These are phyloP conservation scores for Penicillium sp. DNA, from an alignment of 2,329 filamentous ascomycete genomes.

Conservation along the genomic window DNA sequence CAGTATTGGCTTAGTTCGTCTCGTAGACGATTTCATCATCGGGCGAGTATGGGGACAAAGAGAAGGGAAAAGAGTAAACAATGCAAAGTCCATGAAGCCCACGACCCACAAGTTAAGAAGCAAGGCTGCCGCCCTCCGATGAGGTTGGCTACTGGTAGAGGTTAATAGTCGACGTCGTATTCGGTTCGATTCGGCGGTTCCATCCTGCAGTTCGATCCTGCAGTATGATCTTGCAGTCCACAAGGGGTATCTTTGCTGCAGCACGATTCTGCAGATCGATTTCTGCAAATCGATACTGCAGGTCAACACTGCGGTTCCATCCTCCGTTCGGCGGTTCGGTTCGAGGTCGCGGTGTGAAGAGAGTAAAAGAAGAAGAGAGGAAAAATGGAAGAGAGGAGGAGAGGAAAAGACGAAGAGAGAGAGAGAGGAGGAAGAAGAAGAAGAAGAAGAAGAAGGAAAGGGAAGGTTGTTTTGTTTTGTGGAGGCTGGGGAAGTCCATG, in stretches of 20 bases:
- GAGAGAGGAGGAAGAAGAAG: not conserved
- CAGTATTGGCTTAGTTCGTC: conserved; percentile 13
- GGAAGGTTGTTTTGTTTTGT: not conserved
- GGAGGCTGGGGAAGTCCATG: not conserved
- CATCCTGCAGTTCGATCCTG: no score
- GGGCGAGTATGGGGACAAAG: not conserved
- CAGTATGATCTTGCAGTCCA: no score
- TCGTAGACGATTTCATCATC: conserved; percentile 6
- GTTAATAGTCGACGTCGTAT: not conserved
- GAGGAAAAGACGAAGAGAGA: no score
- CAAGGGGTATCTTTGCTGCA: no score
- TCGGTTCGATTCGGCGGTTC: not conserved
- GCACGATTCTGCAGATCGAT: no score
- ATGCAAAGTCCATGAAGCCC: not conserved
- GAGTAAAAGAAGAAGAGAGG: not conserved
- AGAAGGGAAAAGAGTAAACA: not conserved
- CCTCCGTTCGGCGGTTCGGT: no score
- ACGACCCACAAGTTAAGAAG: no score
- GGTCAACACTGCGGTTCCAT: no score
- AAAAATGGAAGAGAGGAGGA: not conserved
- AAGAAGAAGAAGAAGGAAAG: not conserved
- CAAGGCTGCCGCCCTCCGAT: no score
- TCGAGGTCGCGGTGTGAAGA: no score
- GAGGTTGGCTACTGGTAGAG: no score
- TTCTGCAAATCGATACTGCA: no score